Conservation (phyloP, 495 filamentous ascomycete species). For the Hypoxylon intermedium region DNA sequence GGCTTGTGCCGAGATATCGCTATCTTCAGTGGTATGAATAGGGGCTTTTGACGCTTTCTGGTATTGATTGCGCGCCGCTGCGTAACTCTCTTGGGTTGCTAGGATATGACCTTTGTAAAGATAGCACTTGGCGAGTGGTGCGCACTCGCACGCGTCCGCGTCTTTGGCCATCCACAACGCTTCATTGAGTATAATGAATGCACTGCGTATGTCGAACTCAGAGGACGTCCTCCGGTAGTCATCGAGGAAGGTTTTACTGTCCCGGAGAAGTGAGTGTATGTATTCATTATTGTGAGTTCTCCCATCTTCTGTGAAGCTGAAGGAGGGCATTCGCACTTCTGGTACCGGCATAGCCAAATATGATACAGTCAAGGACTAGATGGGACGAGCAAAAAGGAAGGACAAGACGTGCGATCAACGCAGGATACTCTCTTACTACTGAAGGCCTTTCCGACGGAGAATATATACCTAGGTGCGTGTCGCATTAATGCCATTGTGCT, state of each 20-base stretch:
- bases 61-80: constrained; percentile 25
- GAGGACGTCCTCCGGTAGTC: constrained; percentile 46
- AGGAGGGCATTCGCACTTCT: constrained; percentile 6
- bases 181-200: constrained; percentile 5
- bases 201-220: constrained; percentile 25
- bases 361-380: no score
- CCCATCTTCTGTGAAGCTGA: constrained; percentile 11
- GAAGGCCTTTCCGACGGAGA: background rate
- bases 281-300: constrained; percentile 5
- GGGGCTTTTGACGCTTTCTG: constrained; percentile 4
- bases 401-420: background rate
- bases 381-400: background rate
- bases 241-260: constrained; percentile 9
- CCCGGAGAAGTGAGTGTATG: constrained; percentile 6
- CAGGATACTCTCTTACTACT: background rate
- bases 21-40: background rate
- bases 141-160: constrained; percentile 27
- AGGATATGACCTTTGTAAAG: constrained; percentile 30
- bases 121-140: constrained; percentile 33
- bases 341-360: constrained; percentile 1
- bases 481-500: background rate
- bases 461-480: background rate
- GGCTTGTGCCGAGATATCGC: constrained; percentile 13
- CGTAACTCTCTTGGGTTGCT: constrained; percentile 3
- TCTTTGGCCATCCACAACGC: constrained; percentile 30